Conservation (phyloP, 225 moss, liverwort and hornwort species). For the Marchantia paleacea region DNA sequence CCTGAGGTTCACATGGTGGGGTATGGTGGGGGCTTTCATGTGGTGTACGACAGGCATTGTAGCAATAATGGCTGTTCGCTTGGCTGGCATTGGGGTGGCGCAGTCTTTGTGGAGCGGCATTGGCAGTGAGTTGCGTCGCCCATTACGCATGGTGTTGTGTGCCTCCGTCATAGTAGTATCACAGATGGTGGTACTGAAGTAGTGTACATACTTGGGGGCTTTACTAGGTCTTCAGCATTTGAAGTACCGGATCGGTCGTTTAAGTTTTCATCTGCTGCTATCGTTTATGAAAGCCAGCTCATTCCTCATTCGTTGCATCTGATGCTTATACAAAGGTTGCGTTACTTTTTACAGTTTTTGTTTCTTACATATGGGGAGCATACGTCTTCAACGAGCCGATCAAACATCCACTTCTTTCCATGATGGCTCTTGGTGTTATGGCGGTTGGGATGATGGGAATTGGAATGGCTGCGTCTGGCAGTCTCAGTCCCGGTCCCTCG, state of each 20-base stretch:
- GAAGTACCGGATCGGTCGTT: no score
- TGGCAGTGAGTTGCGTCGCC: conserved; percentile 20
- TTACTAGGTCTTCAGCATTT: background rate
- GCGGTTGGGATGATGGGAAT: conserved; percentile 45
- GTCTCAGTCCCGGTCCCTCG: conserved; percentile 2
- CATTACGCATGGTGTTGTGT: background rate
- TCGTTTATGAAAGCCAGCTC: background rate
- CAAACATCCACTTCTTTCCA: conserved; percentile 31
- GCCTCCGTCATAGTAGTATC: no score
- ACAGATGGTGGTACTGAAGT: background rate
- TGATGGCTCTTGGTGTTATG: conserved; percentile 48
- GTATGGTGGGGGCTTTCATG: conserved; percentile 44
- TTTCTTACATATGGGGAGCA: conserved; percentile 54
- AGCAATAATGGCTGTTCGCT: conserved; percentile 40
- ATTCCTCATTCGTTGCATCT: background rate
- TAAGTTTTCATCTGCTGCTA: background rate
- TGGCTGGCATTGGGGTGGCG: conserved; percentile 46
- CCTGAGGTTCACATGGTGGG: conserved; percentile 53
- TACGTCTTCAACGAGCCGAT: conserved; percentile 51
- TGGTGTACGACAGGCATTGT: conserved; percentile 48
- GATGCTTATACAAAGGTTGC: background rate
- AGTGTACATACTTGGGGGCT: background rate
- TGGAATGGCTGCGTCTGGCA: conserved; percentile 49
- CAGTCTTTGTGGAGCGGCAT: conserved; percentile 51
- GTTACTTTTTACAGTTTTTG: conserved; percentile 40